Percentiles rank a stretch among this genome's conserved stretches.
phyloP scores from a whole-genome alignment of 495 filamentous ascomycete genomes.

The Thermochaetoides thermophila region DNA sequence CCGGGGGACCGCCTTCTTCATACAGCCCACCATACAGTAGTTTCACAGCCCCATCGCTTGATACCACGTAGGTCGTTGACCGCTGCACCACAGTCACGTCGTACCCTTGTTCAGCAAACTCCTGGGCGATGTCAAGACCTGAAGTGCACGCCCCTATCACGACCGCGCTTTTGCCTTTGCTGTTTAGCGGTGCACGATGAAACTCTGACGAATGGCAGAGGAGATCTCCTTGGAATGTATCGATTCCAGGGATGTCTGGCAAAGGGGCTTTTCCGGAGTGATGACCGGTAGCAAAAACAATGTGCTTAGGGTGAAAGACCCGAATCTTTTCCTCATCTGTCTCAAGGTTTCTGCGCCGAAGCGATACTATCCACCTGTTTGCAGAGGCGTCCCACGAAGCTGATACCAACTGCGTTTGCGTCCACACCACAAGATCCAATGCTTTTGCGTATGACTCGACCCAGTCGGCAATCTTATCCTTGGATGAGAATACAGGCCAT shows the following conservation, averaged over 20 bases:
- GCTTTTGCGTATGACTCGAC: conserved; percentile 57
- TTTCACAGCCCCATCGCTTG: conserved; percentile 30
- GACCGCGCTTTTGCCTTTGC: conserved; percentile 48
- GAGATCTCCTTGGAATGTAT: conserved; percentile 41
- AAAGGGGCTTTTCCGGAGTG: conserved; percentile 55
- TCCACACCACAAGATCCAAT: conserved; percentile 73
- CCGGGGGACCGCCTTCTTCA: conserved; percentile 42
- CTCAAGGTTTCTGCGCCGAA: too few species aligned
- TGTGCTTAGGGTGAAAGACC: conserved; percentile 47
- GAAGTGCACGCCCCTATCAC: conserved; percentile 75
- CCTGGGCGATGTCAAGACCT: conserved; percentile 69
- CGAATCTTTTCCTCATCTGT: too few species aligned
- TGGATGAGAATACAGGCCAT: conserved; percentile 63
- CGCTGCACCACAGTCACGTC: conserved; percentile 78
- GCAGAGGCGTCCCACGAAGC: conserved; percentile 38
- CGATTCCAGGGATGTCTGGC: conserved; percentile 47
- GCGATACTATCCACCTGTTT: conserved; percentile 44
- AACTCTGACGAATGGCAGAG: conserved; percentile 63
- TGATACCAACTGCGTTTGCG: conserved; percentile 33
- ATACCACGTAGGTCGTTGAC: conserved; percentile 56
- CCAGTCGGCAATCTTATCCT: conserved; percentile 70
- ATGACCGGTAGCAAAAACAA: conserved; percentile 60
- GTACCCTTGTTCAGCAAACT: conserved; percentile 67
- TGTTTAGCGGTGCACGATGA: conserved; percentile 32
- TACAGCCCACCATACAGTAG: conserved; percentile 46